Evolutionary conservation across 2,329 filamentous ascomycete species (phyloP), one percentile per base, ranked within the genome.

Genomic region (Diaporthe capsici): DNA sequence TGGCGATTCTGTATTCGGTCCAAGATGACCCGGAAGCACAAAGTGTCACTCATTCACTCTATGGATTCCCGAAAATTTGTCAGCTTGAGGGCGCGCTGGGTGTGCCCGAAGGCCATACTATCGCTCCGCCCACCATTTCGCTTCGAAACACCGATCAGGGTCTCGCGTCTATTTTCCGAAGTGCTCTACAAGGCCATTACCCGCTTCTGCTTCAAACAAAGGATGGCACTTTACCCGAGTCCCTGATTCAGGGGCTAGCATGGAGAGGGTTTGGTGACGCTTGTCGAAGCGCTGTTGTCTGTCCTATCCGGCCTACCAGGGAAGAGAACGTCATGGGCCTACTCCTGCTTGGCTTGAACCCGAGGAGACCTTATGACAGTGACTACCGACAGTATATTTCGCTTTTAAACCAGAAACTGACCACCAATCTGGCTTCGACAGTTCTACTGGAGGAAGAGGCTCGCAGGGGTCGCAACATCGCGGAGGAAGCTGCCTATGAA

Each of bases 391-490:
- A 93, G 12, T 95, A 93, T 79, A 87, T 94, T 25, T 90, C 86
- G 20, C 81, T 89, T 6, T 80, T 90, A 47, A 85, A 83, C 55
- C 86, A 89, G 76, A 94, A 87, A 80, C 84, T 94, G 9, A 91
- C 90, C 0, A 94, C 92, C 2, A 93, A 92, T 0, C 85, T 94
- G 68, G 93, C 93, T 9, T 94, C 92, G 0, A 92, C 94, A 0
- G 91, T 94, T 0, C 84, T 94, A 1, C 90, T 94, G 61, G 92
- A 94, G 81, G 92, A 94, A 81, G 93, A 94, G 81, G 91, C 93
- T 34, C 87, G 90, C 28, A 87, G 92, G 79, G 89, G 86, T 44
- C 82, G 81, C 25, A 84, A 84, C 51, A 91, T 91, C 3, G 92
- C 91, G 3, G 90, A 92, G 79, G 87, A 94, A 75, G 93, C 93